Evolutionary conservation across 1,284 basidiomycete genomes (phyloP).

Genomic region (Xerocomus nothofagi): DNA sequence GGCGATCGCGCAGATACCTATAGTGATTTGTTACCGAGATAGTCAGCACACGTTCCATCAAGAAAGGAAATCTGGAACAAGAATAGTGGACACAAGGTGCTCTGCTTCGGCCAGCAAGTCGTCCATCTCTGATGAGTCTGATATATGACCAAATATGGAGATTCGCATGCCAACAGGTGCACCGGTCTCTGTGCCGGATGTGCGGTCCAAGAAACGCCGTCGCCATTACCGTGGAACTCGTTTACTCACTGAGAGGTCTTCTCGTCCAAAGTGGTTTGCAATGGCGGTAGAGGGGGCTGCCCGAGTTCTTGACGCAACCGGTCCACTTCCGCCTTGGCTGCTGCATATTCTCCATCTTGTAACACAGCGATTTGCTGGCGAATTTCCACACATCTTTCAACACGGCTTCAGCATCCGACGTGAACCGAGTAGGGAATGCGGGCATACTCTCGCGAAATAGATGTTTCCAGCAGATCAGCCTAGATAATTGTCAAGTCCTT

Average conservation of each 20-base stretch:
- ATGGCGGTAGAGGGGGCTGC: conserved; percentile 63
- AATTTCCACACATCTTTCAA: conserved; percentile 60
- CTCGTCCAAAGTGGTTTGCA: conserved; percentile 72
- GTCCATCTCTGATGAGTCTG: background rate
- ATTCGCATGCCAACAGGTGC: conserved; percentile 7
- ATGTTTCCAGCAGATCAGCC: conserved; percentile 53
- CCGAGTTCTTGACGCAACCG: conserved; percentile 70
- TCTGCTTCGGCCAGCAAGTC: background rate
- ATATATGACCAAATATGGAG: conserved; percentile 2
- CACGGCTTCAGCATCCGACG: conserved; percentile 12
- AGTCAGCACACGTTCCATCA: conserved; percentile 24
- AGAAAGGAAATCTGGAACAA: conserved; percentile 4
- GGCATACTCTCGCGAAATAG: conserved; percentile 62
- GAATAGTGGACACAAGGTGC: conserved; percentile 1
- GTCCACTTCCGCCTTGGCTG: conserved; percentile 73
- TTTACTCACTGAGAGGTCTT: conserved; percentile 64
- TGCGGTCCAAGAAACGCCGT: background rate
- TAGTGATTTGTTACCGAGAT: conserved; percentile 8
- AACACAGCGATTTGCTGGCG: conserved; percentile 62
- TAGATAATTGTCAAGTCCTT: conserved; percentile 30
- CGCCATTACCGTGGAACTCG: conserved; percentile 14
- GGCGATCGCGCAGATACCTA: conserved; percentile 39
- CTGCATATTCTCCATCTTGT: conserved; percentile 71
- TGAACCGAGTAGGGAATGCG: conserved; percentile 4
- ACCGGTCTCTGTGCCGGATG: conserved; percentile 4